phyloP scores from a whole-genome alignment of 148 eudicot species.

The Vaccinium macrocarpon region DNA sequence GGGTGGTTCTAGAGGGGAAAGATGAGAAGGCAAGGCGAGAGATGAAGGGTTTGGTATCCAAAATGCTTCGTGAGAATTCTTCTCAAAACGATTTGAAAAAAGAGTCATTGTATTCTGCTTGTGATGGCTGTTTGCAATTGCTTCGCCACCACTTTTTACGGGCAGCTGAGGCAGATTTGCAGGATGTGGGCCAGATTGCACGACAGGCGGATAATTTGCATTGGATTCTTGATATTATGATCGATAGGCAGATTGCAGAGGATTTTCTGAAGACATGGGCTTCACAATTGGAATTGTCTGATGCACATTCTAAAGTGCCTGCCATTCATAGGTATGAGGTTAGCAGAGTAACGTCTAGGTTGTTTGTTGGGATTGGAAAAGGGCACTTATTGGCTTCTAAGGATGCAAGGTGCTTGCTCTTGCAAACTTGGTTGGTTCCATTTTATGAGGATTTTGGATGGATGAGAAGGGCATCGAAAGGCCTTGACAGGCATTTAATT shows the following conservation, averaged over 20 bases:
- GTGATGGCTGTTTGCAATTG: conserved; percentile 64
- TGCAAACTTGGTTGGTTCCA: conserved; percentile 88
- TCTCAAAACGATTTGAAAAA: conserved; percentile 69
- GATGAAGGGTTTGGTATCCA: conserved; percentile 78
- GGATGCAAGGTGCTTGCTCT: conserved; percentile 62
- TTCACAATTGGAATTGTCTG: conserved; percentile 62
- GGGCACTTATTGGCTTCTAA: conserved; percentile 85
- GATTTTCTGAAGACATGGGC: conserved; percentile 80
- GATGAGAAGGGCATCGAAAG: conserved; percentile 90
- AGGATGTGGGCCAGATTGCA: conserved; percentile 64
- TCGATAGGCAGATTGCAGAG: conserved; percentile 81
- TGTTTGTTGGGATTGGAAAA: conserved; percentile 88
- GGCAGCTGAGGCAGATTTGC: conserved; percentile 52
- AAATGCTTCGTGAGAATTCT: conserved; percentile 80
- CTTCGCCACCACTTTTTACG: conserved; percentile 51
- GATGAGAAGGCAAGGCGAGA: conserved; percentile 96
- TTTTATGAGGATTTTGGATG: conserved; percentile 96
- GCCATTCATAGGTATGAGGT: conserved; percentile 75
- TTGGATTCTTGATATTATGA: conserved; percentile 84
- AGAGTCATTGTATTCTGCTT: conserved; percentile 80
- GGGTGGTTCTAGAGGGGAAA: conserved; percentile 86
- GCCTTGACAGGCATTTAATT: conserved; percentile 80
- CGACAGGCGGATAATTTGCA: conserved; percentile 84
- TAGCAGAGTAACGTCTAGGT: conserved; percentile 78
- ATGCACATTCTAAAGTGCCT: conserved; percentile 72